Percentiles rank a stretch among this genome's conserved stretches.
Conservation (phyloP, 768 basidiomycete genomes). For the Pleurotus sapidus region DNA sequence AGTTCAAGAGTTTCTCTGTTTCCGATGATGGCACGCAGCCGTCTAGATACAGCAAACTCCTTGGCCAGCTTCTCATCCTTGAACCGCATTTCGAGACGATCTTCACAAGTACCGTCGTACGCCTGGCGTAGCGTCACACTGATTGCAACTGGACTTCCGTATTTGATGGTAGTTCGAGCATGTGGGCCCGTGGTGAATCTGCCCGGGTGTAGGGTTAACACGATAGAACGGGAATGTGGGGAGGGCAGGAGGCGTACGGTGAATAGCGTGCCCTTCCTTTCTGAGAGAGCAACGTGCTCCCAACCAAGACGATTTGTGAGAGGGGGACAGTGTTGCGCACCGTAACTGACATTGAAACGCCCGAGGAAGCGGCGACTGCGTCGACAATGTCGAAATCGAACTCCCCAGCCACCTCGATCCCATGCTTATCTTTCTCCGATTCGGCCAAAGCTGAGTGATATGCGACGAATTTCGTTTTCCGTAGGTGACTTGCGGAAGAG, state of each 20-base stretch:
- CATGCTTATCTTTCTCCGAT: conserved; percentile 54
- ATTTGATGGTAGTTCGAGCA: conserved; percentile 18
- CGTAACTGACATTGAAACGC: conserved; percentile 13
- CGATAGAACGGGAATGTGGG: no score
- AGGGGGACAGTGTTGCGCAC: conserved; percentile 27
- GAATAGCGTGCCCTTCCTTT: conserved; percentile 21
- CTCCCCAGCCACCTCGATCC: conserved; percentile 38
- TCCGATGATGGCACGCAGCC: conserved; percentile 43
- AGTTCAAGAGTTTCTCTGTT: conserved; percentile 40
- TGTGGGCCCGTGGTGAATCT: conserved; percentile 22
- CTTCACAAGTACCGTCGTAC: conserved; percentile 46
- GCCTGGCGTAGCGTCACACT: conserved; percentile 28
- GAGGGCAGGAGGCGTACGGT: conserved; percentile 17
- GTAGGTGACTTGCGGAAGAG: conserved; percentile 24
- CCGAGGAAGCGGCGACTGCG: conserved; percentile 22
- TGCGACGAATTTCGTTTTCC: conserved; percentile 32
- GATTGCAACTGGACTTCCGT: conserved; percentile 22
- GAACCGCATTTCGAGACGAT: conserved; percentile 52
- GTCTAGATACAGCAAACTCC: conserved; percentile 46
- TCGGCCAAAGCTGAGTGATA: conserved; percentile 45
- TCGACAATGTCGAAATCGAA: conserved; percentile 54
- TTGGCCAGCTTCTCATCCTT: conserved; percentile 40
- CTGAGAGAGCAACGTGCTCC: conserved; percentile 24
- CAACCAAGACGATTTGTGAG: conserved; percentile 25
- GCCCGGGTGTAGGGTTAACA: not conserved